Evolutionary conservation across 495 filamentous ascomycete species (phyloP), one percentile per base, ranked within the genome.

Genomic region (Entonaema liquescens): DNA sequence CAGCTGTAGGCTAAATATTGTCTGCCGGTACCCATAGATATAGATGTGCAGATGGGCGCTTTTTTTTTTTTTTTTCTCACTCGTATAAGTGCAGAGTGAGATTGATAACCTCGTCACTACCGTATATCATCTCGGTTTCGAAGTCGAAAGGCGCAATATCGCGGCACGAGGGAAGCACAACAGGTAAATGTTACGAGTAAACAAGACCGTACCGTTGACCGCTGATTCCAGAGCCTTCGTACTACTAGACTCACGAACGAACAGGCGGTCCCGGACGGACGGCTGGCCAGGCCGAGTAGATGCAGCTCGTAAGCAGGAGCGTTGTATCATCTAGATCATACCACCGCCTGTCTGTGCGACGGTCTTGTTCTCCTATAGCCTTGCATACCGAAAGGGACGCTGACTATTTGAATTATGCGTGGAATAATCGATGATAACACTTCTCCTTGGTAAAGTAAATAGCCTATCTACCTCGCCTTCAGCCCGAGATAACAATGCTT

Each of bases 311-410:
- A 49, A 17, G 9, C 44, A 61, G 56, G 56, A 47, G 25, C 36
- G 25, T 42, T n/a, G 67, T 70, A 65, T 54, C 42, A 62, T 58
- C 42, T 62, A 62, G 59, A 59, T 59, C 59, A 69, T 64, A 54
- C 58, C 62, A 62, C 49, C 42, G 29, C 26, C 19, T 61, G 36
- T 61, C 29, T 56, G 29, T 25, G 44, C 40, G 26, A 52, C 55
- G 12, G 17, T 40, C 33, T 1, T 47, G n/a, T 15, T 49, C 8
- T 28, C 21, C 15, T 40, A 40, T 56, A 61, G 68, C 61, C 68
- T 29, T 62, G 62, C 62, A 54, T 62, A 62, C 68, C 68, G 57
- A 62, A 29, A 58, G 57, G 35, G 17, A 58, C 28, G 68, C 62
- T 71, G 58, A 62, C 62, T 13, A 62, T 53, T 2, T 7, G 31